Evolutionary conservation across 1,284 basidiomycete genomes (phyloP).

Genomic region (Cerioporus squamosus): DNA sequence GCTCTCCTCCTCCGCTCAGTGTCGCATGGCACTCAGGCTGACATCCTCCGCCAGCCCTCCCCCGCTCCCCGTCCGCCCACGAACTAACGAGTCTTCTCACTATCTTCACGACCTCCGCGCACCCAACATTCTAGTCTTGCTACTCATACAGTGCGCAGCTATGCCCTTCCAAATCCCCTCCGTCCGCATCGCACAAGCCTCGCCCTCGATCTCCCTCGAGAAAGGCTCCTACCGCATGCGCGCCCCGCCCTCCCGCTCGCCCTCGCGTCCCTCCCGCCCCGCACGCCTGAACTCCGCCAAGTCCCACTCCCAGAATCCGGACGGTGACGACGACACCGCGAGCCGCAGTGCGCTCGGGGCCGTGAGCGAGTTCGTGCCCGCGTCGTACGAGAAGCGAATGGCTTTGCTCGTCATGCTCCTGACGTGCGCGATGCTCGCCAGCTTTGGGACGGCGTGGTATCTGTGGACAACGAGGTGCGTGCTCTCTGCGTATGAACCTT

Average conservation of each 20-base stretch:
- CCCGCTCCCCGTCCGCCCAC: too few species aligned
- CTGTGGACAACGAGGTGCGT: constrained; percentile 66
- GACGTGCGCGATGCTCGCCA: constrained; percentile 50
- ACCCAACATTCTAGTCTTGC: too few species aligned
- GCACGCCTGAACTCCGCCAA: constrained; percentile 2
- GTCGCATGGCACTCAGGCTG: too few species aligned
- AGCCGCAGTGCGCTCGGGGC: not conserved
- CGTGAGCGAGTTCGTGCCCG: constrained; percentile 13
- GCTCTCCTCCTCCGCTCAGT: too few species aligned
- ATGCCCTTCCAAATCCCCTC: constrained; percentile 30
- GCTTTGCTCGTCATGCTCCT: constrained; percentile 50
- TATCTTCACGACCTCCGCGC: too few species aligned
- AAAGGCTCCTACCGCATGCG: constrained; percentile 66
- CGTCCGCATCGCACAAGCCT: constrained; percentile 38
- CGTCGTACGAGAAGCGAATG: constrained; percentile 33
- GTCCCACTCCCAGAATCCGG: not conserved
- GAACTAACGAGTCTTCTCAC: too few species aligned
- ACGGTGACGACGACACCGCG: not conserved
- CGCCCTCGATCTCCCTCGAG: constrained; percentile 67
- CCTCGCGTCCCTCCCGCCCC: constrained; percentile 18
- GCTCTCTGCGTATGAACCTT: not conserved
- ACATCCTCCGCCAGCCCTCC: too few species aligned
- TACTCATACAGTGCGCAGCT: too few species aligned
- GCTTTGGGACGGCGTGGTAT: constrained; percentile 66
- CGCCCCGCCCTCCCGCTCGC: constrained; percentile 38